Evolutionary conservation across 352 stramenopile genomes (phyloP), one percentile per base, ranked within the genome.

Genomic region (Globisporangium emineosum): DNA sequence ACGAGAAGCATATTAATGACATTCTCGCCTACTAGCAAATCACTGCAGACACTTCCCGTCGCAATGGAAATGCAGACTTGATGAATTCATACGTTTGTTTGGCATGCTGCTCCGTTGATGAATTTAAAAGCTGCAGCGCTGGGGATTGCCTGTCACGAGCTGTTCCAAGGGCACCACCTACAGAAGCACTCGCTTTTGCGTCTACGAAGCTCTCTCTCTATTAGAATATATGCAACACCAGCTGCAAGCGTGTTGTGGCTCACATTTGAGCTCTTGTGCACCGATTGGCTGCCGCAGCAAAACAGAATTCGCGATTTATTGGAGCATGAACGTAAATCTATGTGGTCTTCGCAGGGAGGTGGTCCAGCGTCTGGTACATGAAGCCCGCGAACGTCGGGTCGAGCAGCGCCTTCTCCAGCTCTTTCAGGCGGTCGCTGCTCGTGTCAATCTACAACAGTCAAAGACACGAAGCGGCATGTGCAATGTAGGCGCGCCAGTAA

Each of bases 371-470:
- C 56, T 84, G 67, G 66, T 88, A 91, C 75, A 94, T 90, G 67
- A 94, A 92, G 60, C 70, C 82, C 37, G 86, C 78, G 59, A 94
- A 94, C 7, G 66, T 67, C 0, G 77, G 75, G 58, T 92, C 76
- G 12, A 91, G 68, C 45, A 94, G 69, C 37, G 86, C 84, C 62
- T 89, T 92, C 72, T 94, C 82, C 43, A 94, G 68, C 29, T 82
- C 72, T 56, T 90, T 90, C 68, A 89, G 80, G 51, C 86, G 82
- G 52, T 93, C 45, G 57, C 50, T 67, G 56, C 78, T 86, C 4
- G 66, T 72, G 51, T 93, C 79, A 60, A 94, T 83, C 86, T 94
- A 64, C 49, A 54, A 50, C 54, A 32, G 57, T 17, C 10, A 54
- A 15, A 25, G 17, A 43, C 33, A 42, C 12, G 21, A 29, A 45